Evolutionary conservation across 1,139 yeast species (phyloP).

Genomic region (Debaryomyces robertsiae): DNA sequence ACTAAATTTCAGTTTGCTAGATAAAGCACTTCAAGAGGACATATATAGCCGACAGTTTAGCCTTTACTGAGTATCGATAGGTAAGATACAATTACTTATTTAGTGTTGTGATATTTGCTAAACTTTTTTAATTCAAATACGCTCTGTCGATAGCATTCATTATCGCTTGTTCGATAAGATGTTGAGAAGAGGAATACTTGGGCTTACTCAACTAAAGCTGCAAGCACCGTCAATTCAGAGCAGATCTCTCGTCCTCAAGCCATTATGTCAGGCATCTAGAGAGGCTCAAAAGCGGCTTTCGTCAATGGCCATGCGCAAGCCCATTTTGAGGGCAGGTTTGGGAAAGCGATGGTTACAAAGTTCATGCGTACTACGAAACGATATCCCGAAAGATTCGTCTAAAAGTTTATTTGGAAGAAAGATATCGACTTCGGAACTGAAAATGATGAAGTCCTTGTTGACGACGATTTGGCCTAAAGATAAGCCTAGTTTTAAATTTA

Average conservation of each 20-base stretch:
- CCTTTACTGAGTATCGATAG: too few species aligned
- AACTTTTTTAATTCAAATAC: background rate
- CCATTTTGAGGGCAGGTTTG: background rate
- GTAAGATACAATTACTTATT: background rate
- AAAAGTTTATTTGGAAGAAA: conserved; percentile 26
- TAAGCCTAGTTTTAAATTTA: conserved; percentile 64
- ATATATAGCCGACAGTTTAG: too few species aligned
- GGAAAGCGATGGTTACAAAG: conserved; percentile 1
- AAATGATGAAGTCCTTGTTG: conserved; percentile 62
- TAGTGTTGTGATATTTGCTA: background rate
- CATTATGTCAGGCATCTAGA: background rate
- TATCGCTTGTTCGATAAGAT: conserved; percentile 8
- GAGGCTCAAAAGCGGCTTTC: background rate
- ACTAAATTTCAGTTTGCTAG: too few species aligned
- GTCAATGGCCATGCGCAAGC: background rate
- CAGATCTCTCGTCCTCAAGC: conserved; percentile 2
- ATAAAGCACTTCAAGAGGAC: too few species aligned
- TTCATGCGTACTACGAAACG: conserved; percentile 1
- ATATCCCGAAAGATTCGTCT: conserved; percentile 3
- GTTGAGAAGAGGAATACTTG: conserved; percentile 8
- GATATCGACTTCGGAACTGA: conserved; percentile 53
- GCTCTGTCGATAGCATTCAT: background rate
- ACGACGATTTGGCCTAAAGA: conserved; percentile 90
- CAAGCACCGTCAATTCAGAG: conserved; percentile 3
- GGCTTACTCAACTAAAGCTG: conserved; percentile 1